phyloP scores from a whole-genome alignment of 345 rosid genomes.

The Heritiera fomes region DNA sequence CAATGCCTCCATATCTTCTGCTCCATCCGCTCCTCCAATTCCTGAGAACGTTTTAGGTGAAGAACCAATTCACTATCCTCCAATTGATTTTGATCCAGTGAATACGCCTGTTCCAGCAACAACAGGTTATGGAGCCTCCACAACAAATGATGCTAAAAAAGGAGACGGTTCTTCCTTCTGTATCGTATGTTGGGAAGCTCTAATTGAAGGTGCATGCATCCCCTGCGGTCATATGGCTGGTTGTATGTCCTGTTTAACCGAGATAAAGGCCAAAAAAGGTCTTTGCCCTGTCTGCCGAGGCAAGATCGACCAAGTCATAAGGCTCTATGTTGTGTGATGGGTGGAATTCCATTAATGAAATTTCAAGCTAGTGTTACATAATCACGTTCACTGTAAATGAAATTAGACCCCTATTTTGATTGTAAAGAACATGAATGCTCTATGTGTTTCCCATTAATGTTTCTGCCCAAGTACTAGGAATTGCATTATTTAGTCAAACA shows the following conservation, averaged over 20 bases:
- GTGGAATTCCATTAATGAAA: not conserved
- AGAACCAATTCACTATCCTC: conserved; percentile 41
- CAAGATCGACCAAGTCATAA: conserved; percentile 42
- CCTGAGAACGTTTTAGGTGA: conserved; percentile 30
- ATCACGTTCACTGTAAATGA: conserved; percentile 14
- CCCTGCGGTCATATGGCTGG: conserved; percentile 68
- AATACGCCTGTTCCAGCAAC: conserved; percentile 23
- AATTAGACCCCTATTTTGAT: not conserved
- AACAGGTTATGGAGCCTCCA: conserved; percentile 14
- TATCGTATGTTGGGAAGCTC: conserved; percentile 58
- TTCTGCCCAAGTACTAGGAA: not conserved
- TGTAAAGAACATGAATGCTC: not conserved
- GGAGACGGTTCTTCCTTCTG: conserved; percentile 40
- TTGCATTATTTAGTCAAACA: not conserved
- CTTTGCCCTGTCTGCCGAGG: conserved; percentile 55
- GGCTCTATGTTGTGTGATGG: conserved; percentile 46
- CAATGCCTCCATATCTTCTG: conserved; percentile 30
- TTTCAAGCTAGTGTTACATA: not conserved
- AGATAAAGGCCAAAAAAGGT: conserved; percentile 48
- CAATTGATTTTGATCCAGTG: conserved; percentile 30
- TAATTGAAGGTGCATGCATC: conserved; percentile 50
- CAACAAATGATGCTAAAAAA: conserved; percentile 28
- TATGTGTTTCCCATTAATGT: not conserved
- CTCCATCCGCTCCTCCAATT: conserved; percentile 35
- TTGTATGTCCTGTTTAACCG: conserved; percentile 54